These are phyloP conservation scores for Lecanoromycetidae sp. DNA, from an alignment of 2,329 filamentous ascomycete genomes.

Conservation along the genomic window DNA sequence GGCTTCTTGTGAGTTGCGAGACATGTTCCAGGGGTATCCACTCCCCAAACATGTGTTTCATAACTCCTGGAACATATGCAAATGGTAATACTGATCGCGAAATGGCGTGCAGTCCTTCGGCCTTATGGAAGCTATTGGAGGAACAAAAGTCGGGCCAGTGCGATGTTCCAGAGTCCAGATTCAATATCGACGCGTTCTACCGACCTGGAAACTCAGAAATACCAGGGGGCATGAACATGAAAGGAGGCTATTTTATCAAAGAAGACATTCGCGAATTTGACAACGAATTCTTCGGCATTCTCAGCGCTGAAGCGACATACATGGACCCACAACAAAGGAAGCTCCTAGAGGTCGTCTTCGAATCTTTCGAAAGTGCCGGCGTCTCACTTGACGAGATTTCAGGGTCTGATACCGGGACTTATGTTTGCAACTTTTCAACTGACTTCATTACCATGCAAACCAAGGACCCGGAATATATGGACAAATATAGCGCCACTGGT, in stretches of 20 bases:
- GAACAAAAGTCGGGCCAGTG: slow-evolving; percentile 12
- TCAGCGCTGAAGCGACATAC: slow-evolving; percentile 12
- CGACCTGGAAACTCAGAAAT: slow-evolving; percentile 6
- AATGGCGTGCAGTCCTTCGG: too few species aligned
- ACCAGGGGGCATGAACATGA: slow-evolving; percentile 11
- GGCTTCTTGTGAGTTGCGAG: too few species aligned
- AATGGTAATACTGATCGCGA: too few species aligned
- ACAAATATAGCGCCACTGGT: slow-evolving; percentile 11
- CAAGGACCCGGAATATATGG: slow-evolving; percentile 7
- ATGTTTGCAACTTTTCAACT: slow-evolving; percentile 4
- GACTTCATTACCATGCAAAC: slow-evolving; percentile 9
- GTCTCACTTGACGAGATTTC: background rate
- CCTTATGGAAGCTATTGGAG: slow-evolving; percentile 19
- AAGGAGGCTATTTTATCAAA: slow-evolving; percentile 17
- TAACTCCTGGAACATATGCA: too few species aligned
- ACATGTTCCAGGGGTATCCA: too few species aligned
- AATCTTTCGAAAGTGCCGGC: slow-evolving; percentile 8
- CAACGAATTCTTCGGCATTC: slow-evolving; percentile 17
- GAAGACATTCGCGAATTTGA: slow-evolving; percentile 18
- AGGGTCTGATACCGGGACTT: slow-evolving; percentile 14
- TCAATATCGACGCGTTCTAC: slow-evolving; percentile 8
- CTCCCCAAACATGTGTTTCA: too few species aligned
- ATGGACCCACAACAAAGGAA: slow-evolving; percentile 21
- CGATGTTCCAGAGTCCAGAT: background rate
- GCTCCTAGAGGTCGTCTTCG: slow-evolving; percentile 16